Evolutionary conservation across 352 stramenopile genomes (phyloP).

Genomic region (Vaucheria bursata): DNA sequence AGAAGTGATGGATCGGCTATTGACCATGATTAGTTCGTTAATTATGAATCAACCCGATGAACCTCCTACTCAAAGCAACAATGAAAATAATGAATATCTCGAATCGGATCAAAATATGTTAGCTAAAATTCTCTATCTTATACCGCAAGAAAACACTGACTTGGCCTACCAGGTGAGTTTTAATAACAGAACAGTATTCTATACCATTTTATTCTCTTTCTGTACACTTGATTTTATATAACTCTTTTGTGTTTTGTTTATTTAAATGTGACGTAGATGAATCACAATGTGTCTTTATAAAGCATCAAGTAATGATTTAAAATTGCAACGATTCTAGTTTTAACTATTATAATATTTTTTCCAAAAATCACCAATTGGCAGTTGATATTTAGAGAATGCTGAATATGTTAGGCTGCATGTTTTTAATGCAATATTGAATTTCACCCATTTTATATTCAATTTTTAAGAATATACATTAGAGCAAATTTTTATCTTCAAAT

Average conservation of each 20-base stretch:
- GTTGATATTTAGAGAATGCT: neutral
- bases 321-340: neutral
- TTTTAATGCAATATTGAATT: too few species aligned
- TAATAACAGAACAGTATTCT: neutral
- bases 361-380: neutral
- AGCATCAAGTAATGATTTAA: neutral
- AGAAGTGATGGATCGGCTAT: constrained; percentile 58
- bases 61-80: neutral
- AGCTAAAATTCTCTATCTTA: constrained; percentile 82
- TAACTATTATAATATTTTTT: neutral
- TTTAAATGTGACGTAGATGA: neutral
- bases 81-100: constrained; percentile 45
- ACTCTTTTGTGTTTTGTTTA: neutral
- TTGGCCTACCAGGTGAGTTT: constrained; percentile 55
- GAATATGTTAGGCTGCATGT: neutral
- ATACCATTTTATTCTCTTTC: neutral
- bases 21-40: constrained; percentile 75
- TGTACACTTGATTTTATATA: neutral
- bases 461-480: too few species aligned
- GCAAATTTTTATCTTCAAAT: too few species aligned
- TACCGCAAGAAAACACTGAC: constrained; percentile 64
- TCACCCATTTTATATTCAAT: too few species aligned
- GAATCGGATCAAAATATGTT: constrained; percentile 77
- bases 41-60: constrained; percentile 54
- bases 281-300: neutral